Conservation (phyloP, 2,329 filamentous ascomycete genomes). For the Fusarium irregulare region DNA sequence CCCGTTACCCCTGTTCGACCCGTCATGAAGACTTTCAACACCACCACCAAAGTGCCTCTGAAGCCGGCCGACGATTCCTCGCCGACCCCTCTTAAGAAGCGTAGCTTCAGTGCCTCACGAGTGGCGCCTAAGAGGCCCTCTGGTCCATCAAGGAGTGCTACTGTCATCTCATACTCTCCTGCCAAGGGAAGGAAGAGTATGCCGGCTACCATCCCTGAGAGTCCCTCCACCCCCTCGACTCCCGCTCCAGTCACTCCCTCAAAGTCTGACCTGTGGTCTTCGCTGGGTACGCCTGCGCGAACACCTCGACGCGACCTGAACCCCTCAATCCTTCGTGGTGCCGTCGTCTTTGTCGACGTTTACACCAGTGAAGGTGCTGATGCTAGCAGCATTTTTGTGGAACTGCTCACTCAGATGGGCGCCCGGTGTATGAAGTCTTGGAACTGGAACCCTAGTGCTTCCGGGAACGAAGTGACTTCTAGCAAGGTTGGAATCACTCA, state of each 20-base stretch:
- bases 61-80: conserved; percentile 73
- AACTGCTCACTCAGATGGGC: conserved; percentile 83
- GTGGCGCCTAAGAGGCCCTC: conserved; percentile 58
- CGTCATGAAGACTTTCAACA: conserved; percentile 68
- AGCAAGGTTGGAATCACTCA: conserved; percentile 82
- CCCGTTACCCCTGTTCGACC: conserved; percentile 69
- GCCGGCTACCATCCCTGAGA: conserved; percentile 34
- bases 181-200: conserved; percentile 55
- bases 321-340: conserved; percentile 70
- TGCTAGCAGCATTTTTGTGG: conserved; percentile 82
- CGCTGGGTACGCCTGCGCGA: conserved; percentile 65
- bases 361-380: conserved; percentile 84
- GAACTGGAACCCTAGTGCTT: conserved; percentile 72
- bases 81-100: conserved; percentile 60
- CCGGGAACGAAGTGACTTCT: conserved; percentile 51
- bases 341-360: conserved; percentile 85
- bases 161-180: conserved; percentile 66
- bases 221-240: conserved; percentile 47
- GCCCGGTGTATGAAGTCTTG: conserved; percentile 81
- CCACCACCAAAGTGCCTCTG: conserved; percentile 80
- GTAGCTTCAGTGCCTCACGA: conserved; percentile 63
- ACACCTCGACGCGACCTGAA: conserved; percentile 67
- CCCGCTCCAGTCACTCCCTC: conserved; percentile 54
- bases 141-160: conserved; percentile 60
- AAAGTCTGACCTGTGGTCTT: conserved; percentile 66